Conservation (phyloP, 352 stramenopile genomes). For the Globisporangium okanoganense region DNA sequence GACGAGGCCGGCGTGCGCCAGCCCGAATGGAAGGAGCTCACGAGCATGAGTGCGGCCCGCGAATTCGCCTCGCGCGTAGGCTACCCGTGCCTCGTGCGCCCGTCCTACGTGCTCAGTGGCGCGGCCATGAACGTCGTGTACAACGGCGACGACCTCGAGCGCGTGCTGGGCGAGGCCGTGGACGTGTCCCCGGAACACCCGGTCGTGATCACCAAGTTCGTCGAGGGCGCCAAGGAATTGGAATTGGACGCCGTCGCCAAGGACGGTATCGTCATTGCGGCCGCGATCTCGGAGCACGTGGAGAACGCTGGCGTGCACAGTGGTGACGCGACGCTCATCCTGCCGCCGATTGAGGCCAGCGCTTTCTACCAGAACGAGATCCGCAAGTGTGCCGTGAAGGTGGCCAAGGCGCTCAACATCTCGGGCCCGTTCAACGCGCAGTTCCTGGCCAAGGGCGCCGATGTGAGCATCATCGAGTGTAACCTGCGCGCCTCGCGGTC, state of each 20-base stretch:
- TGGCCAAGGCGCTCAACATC: conserved; percentile 94
- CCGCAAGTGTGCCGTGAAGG: conserved; percentile 70
- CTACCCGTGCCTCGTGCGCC: conserved; percentile 96
- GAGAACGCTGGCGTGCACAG: conserved; percentile 94
- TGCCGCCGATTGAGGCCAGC: conserved; percentile 76
- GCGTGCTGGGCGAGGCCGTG: conserved; percentile 88
- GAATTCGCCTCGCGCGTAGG: conserved; percentile 92
- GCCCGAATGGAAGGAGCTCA: conserved; percentile 87
- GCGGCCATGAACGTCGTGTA: conserved; percentile 98
- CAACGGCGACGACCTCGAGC: conserved; percentile 88
- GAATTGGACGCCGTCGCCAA: conserved; percentile 91
- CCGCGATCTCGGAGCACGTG: conserved; percentile 92
- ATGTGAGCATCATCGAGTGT: conserved; percentile 95
- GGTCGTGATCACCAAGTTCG: conserved; percentile 97
- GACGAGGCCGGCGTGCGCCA: conserved; percentile 91
- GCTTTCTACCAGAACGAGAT: conserved; percentile 67
- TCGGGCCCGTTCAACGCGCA: conserved; percentile 96
- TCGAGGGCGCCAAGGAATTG: conserved; percentile 92
- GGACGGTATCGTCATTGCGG: conserved; percentile 87
- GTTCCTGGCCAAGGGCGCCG: conserved; percentile 92
- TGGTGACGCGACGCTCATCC: conserved; percentile 89
- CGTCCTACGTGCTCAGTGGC: conserved; percentile 97
- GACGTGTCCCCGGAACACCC: conserved; percentile 94
- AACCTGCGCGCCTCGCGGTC: conserved; percentile 93
- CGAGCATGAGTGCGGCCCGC: conserved; percentile 80